A percentile compares a stretch with the other conserved stretches of the same genome.
Evolutionary conservation across 352 stramenopile species (phyloP).

Genomic region (Phytophthora meadii): DNA sequence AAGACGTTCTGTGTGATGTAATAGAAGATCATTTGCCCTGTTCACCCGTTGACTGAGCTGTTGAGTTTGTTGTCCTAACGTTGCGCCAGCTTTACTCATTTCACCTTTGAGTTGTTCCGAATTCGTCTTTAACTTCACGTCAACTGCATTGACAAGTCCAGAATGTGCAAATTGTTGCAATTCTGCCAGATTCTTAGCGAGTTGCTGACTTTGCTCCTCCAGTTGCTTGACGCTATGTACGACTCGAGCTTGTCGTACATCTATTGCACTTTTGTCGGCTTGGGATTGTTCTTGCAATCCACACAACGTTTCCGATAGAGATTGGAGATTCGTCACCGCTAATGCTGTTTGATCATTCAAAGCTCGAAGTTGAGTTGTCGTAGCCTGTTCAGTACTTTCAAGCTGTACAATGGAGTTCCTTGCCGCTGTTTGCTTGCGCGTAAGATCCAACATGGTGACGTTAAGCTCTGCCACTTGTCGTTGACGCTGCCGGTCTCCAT

Average conservation of each 20-base stretch:
- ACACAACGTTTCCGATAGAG: constrained; percentile 28
- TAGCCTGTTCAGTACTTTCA: constrained; percentile 35
- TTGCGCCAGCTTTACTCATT: constrained; percentile 27
- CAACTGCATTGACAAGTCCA: constrained; percentile 45
- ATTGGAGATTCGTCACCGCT: constrained; percentile 20
- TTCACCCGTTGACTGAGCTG: constrained; percentile 39
- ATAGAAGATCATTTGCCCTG: constrained; percentile 40
- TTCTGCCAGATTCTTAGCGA: constrained; percentile 39
- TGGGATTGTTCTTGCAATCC: constrained; percentile 28
- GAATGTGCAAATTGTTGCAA: constrained; percentile 55
- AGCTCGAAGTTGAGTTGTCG: constrained; percentile 31
- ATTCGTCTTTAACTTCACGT: constrained; percentile 42
- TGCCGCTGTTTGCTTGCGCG: constrained; percentile 53
- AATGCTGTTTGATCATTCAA: constrained; percentile 35
- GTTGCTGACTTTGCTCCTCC: constrained; percentile 36
- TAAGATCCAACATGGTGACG: constrained; percentile 56
- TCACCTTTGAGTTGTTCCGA: constrained; percentile 31
- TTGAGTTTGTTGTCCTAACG: constrained; percentile 33
- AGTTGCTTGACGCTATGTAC: constrained; percentile 35
- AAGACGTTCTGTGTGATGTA: constrained; percentile 47
- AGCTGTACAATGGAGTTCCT: constrained; percentile 55
- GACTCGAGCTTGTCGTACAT: constrained; percentile 32
- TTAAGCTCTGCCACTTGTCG: constrained; percentile 57
- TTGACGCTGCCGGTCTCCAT: constrained; percentile 53
- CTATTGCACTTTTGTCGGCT: constrained; percentile 22